Evolutionary conservation across 2,329 filamentous ascomycete species (phyloP).

Genomic region (Fusarium musae): DNA sequence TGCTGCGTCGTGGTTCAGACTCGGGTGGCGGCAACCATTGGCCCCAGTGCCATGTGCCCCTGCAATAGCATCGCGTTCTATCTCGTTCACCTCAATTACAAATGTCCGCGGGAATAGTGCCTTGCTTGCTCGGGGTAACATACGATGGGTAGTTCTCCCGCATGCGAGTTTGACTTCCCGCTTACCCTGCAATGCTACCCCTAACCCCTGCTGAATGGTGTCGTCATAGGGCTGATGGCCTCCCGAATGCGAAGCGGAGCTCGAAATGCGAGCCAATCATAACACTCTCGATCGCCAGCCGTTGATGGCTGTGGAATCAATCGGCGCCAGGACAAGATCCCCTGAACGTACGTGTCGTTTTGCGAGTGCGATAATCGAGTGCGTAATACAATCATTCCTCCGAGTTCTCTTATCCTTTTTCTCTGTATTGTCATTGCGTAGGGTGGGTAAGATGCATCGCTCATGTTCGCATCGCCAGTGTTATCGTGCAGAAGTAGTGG

Average conservation of each 20-base stretch:
- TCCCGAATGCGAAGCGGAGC: constrained; percentile 10
- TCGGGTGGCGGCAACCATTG: neutral
- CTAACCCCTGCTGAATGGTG: neutral
- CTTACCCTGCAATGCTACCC: neutral
- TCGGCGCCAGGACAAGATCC: neutral
- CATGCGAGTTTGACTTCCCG: neutral
- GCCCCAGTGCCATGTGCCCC: neutral
- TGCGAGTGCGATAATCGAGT: neutral
- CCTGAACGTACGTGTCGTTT: neutral
- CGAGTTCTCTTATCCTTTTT: accelerated
- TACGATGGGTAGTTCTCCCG: neutral
- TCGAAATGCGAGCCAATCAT: neutral
- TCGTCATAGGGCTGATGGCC: constrained; percentile 12
- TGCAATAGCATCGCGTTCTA: too few species aligned
- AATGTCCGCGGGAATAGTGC: too few species aligned
- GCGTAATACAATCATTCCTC: neutral
- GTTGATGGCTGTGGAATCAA: neutral
- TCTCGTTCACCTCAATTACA: too few species aligned
- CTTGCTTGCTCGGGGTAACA: accelerated
- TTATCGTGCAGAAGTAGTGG: too few species aligned
- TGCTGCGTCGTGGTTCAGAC: neutral
- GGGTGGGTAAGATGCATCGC: neutral
- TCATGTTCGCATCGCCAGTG: accelerated
- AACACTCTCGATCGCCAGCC: neutral
- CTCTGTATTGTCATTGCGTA: neutral